Percentiles rank a stretch among this genome's conserved stretches.
Evolutionary conservation across 805 yeast species (phyloP).

Genomic region (Lachancea fermentati): DNA sequence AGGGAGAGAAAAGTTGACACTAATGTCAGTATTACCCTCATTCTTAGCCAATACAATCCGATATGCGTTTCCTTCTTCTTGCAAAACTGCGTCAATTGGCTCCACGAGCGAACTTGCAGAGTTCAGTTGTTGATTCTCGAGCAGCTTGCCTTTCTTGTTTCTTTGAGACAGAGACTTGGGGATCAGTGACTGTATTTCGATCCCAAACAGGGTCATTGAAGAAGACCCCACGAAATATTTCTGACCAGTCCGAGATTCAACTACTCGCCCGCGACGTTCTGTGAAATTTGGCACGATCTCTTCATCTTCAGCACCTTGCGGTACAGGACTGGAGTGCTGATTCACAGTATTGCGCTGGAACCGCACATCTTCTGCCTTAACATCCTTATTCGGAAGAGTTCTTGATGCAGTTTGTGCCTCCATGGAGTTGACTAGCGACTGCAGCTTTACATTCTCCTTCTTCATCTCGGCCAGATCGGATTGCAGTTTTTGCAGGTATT

Average conservation of each 20-base stretch:
- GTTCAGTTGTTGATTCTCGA: not conserved
- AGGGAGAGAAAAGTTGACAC: slow-evolving; percentile 68
- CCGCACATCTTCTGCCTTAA: slow-evolving; percentile 7
- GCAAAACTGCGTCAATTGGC: slow-evolving; percentile 50
- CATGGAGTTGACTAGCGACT: slow-evolving; percentile 28
- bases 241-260: slow-evolving; percentile 72
- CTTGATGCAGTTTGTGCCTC: slow-evolving; percentile 2
- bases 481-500: slow-evolving; percentile 60
- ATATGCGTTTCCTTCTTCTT: slow-evolving; percentile 73
- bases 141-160: slow-evolving; percentile 7
- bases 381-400: slow-evolving; percentile 4
- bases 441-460: slow-evolving; percentile 55
- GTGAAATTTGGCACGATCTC: slow-evolving; percentile 68
- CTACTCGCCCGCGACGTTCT: slow-evolving; percentile 64
- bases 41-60: slow-evolving; percentile 62
- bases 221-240: slow-evolving; percentile 74
- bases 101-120: not conserved
- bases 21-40: slow-evolving; percentile 36
- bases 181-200: slow-evolving; percentile 66
- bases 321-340: not conserved
- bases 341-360: slow-evolving; percentile 11
- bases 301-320: slow-evolving; percentile 17
- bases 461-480: slow-evolving; percentile 61
- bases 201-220: slow-evolving; percentile 75
- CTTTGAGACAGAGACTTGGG: slow-evolving; percentile 31